Conservation (phyloP, 2,329 filamentous ascomycete species). For the Fusarium sp. region DNA sequence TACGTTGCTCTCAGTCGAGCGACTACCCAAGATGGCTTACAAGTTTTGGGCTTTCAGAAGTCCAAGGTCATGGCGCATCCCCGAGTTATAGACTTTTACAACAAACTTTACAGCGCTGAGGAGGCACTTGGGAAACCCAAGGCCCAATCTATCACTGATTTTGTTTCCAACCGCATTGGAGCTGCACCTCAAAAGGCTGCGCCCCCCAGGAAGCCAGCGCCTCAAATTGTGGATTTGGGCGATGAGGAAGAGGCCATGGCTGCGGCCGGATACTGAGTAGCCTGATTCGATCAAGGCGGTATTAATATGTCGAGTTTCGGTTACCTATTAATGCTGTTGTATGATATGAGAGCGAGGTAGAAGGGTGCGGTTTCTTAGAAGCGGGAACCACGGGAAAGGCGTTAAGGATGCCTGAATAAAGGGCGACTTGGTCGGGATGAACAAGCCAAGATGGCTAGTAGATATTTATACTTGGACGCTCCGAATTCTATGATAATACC, state of each 20-base stretch:
- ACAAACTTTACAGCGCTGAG: conserved; percentile 82
- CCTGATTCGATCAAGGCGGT: background rate
- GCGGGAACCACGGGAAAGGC: conserved; percentile 25
- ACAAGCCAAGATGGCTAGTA: conserved; percentile 25
- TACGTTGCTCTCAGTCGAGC: conserved; percentile 97
- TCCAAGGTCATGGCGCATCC: conserved; percentile 95
- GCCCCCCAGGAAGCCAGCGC: conserved; percentile 35
- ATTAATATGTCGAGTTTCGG: conserved; percentile 12
- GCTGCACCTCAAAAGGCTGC: conserved; percentile 31
- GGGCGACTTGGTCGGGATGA: conserved; percentile 28
- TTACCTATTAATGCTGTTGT: conserved; percentile 22
- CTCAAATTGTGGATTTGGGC: conserved; percentile 55
- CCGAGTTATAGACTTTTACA: conserved; percentile 87
- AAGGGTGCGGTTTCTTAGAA: conserved; percentile 12
- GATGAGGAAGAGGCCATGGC: conserved; percentile 67
- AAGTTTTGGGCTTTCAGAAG: conserved; percentile 90
- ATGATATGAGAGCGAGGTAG: conserved; percentile 21
- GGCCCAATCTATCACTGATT: conserved; percentile 56
- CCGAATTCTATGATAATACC: conserved; percentile 34
- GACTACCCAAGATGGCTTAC: conserved; percentile 86
- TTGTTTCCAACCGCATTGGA: conserved; percentile 56
- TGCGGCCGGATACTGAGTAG: conserved; percentile 58
- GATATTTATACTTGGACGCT: conserved; percentile 34
- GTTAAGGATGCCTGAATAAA: conserved; percentile 18
- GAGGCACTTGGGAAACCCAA: conserved; percentile 57